phyloP scores from a whole-genome alignment of 2,329 filamentous ascomycete genomes.

The Fusarium pininemorale region DNA sequence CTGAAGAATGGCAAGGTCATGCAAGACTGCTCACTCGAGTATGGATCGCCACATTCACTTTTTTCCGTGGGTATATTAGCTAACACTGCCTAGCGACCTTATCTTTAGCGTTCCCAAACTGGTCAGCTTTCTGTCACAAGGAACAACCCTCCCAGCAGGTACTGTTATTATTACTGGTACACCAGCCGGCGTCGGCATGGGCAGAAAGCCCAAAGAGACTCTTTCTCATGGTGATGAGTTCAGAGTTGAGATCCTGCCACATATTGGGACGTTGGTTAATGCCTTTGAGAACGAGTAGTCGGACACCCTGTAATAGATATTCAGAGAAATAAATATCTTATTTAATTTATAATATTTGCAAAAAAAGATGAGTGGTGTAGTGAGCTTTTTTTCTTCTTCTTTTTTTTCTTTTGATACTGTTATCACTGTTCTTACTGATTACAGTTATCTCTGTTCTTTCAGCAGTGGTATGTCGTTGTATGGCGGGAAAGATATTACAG shows the following conservation, averaged over 20 bases:
- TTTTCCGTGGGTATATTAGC: rapidly evolving
- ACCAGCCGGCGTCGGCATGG: constrained; percentile 53
- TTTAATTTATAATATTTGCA: rapidly evolving
- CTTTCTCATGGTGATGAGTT: constrained; percentile 54
- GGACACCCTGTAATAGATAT: rapidly evolving
- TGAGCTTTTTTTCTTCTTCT: not conserved
- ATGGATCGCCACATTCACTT: rapidly evolving
- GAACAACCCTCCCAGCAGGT: constrained; percentile 53
- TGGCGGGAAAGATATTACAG: not conserved
- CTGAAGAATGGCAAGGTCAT: not conserved
- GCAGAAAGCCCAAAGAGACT: constrained; percentile 49
- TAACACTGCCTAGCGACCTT: constrained; percentile 53
- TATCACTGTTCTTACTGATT: not conserved
- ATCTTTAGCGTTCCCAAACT: constrained; percentile 61
- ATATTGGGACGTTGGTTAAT: constrained; percentile 55
- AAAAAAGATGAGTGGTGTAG: not conserved
- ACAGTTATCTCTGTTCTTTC: not conserved
- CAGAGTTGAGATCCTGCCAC: constrained; percentile 53
- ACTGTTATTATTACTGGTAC: constrained; percentile 57
- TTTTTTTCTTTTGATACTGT: not conserved
- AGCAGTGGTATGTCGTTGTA: not conserved
- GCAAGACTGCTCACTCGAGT: constrained; percentile 1
- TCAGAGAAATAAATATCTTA: rapidly evolving
- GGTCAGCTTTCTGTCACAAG: constrained; percentile 54
- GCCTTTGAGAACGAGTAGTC: constrained; percentile 20